phyloP scores from a whole-genome alignment of 345 rosid genomes.

The Eucalyptus marginata region DNA sequence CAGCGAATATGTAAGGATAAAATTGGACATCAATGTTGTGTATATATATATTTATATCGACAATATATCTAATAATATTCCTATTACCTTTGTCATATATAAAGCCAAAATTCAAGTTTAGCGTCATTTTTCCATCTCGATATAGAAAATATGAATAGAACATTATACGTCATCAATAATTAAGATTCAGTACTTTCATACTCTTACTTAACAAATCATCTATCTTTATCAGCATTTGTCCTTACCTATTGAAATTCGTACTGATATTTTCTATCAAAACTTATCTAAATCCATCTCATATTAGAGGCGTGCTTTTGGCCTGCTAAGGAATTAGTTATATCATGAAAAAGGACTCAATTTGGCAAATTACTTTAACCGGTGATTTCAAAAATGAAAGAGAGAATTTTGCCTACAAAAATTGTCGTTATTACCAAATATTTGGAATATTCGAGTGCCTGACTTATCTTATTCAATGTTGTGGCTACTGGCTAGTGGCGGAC shows the following conservation, averaged over 20 bases:
- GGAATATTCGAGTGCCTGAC: neutral
- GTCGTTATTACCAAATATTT: neutral
- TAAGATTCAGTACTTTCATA: neutral
- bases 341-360: neutral
- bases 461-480: neutral
- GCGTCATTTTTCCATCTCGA: neutral
- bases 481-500: neutral
- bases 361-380: neutral
- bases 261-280: neutral
- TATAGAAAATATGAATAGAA: neutral
- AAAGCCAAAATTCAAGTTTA: neutral
- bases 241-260: neutral
- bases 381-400: neutral
- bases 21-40: neutral
- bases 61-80: neutral
- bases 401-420: neutral
- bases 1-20: fast-evolving
- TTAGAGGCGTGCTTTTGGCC: neutral
- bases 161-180: neutral
- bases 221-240: neutral
- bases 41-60: neutral
- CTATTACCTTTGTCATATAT: neutral
- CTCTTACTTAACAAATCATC: neutral
- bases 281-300: neutral
- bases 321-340: neutral